Base-by-base conservation (phyloP, 202 grass and related monocot species). In the Alloteropsis angusta region DNA sequence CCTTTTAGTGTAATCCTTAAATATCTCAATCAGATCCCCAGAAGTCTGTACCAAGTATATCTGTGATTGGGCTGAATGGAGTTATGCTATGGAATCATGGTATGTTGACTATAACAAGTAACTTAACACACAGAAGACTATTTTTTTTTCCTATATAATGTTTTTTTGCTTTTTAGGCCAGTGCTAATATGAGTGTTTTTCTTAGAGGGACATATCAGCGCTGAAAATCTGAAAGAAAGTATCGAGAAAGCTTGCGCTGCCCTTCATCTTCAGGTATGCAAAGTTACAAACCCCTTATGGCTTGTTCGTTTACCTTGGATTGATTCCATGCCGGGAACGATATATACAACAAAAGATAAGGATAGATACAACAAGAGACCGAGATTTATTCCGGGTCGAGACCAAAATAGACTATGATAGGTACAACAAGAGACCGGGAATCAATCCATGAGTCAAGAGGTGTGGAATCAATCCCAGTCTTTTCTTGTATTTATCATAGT, bases 31-130 rank as follows among this genome's bases (percentile, higher is more conserved):
- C 90, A 99, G 96, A 99, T 69, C 92, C 92, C 81, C 96, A 99
- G 39, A 95, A 90, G 30, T 87, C 79, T 49, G 57, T 86, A 68
- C 96, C 96, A 82, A 99, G 85, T 84, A 88, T 98, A 71, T 92
- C 92, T 79, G 89, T 82, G n/a, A 73, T 98, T 83, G 95, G 95
- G 81, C 85, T 90, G 59, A 94, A 94, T 83, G 95, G 92, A 78
- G 75, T 92, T 69, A 79, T 95, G 86, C 58, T 99, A 43, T 99
- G 92, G 84, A 76, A 93, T 87, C 82, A 95, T 87, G 96, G 96
- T 99, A 99, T 50, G 68, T 10, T 52, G 57, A 89, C 7, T 65
- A 50, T 30, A 81, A 57, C 37, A 72, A 5, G 59, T 6, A 64
- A 50, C 5, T 71, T 80, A 53, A 23, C n/a, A 65, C 13, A n/a